phyloP scores from a whole-genome alignment of 768 basidiomycete genomes.

The Calocera cornea region DNA sequence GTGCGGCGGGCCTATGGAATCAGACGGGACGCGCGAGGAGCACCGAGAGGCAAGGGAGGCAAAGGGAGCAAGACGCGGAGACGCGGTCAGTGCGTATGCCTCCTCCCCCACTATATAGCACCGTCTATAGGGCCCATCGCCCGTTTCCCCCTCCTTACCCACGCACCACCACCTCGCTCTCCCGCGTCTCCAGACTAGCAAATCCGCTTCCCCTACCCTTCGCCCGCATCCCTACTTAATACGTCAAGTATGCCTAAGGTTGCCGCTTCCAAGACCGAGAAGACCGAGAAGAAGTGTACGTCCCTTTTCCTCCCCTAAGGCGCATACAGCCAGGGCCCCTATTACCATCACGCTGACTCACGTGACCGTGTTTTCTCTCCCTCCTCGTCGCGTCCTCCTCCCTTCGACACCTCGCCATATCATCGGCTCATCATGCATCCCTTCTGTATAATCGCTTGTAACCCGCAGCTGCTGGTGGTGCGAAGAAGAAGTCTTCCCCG shows the following conservation, averaged over 20 bases:
- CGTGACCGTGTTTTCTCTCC: conserved; percentile 14
- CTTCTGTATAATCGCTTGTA: neutral
- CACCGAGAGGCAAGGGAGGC: neutral
- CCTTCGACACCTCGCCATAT: conserved; percentile 7
- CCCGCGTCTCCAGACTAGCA: neutral
- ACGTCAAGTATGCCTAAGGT: conserved; percentile 2
- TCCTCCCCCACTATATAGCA: conserved; percentile 6
- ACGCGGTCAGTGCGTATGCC: conserved; percentile 4
- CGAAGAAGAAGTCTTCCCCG: conserved; percentile 44
- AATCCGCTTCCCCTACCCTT: neutral
- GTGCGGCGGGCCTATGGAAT: neutral
- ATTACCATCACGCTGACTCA: conserved; percentile 19
- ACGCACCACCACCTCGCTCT: neutral
- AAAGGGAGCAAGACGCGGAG: conserved; percentile 4
- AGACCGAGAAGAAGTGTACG: conserved; percentile 46
- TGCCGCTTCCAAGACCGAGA: conserved; percentile 26
- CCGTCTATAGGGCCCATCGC: conserved; percentile 4
- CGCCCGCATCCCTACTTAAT: neutral
- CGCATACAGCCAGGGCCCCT: conserved; percentile 16
- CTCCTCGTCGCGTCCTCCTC: conserved; percentile 8
- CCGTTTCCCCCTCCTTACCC: conserved; percentile 5
- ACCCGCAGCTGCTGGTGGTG: conserved; percentile 14
- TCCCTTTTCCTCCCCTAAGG: conserved; percentile 12
- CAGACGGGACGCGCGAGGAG: conserved; percentile 4
- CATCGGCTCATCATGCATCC: neutral